A percentile compares a stretch with the other conserved stretches of the same genome.
These are phyloP conservation scores for Mycena amicta DNA, from an alignment of 768 basidiomycete genomes.

Conservation along the genomic window DNA sequence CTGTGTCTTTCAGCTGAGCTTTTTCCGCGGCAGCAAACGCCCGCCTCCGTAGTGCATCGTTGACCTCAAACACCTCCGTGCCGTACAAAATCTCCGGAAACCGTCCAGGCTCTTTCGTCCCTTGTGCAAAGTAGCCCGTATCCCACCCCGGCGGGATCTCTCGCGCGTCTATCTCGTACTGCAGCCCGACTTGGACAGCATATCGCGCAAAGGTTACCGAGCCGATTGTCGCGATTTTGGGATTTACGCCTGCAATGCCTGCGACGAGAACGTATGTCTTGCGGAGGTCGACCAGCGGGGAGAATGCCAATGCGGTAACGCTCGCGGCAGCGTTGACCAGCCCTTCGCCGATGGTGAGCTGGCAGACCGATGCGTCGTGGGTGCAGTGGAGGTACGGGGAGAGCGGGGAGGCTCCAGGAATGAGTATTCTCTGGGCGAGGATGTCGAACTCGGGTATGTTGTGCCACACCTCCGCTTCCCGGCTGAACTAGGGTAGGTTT, in stretches of 20 bases:
- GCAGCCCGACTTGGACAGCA: conserved; percentile 38
- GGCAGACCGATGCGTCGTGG: conserved; percentile 34
- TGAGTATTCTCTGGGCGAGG: conserved; percentile 36
- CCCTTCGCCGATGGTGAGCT: conserved; percentile 37
- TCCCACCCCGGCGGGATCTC: conserved; percentile 37
- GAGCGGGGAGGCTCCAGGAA: conserved; percentile 40
- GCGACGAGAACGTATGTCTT: conserved; percentile 44
- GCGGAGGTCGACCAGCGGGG: conserved; percentile 37
- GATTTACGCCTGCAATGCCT: conserved; percentile 44
- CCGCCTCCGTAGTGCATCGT: conserved; percentile 38
- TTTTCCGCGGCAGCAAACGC: conserved; percentile 31
- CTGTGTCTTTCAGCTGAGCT: conserved; percentile 36
- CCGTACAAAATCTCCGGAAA: conserved; percentile 37
- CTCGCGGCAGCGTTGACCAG: conserved; percentile 47
- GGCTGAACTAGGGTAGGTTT: too few species aligned
- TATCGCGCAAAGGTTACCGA: conserved; percentile 40
- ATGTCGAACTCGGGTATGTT: conserved; percentile 24
- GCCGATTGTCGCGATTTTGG: conserved; percentile 38
- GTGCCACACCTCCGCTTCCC: conserved; percentile 17
- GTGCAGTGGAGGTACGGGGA: conserved; percentile 42
- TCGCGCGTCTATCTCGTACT: conserved; percentile 45
- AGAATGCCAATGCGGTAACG: conserved; percentile 34
- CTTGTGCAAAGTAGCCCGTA: conserved; percentile 40
- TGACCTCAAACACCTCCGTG: conserved; percentile 49
- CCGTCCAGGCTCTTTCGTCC: conserved; percentile 29